These are phyloP conservation scores for Fusarium lateritium DNA, from an alignment of 2,329 filamentous ascomycete species.

Conservation along the genomic window DNA sequence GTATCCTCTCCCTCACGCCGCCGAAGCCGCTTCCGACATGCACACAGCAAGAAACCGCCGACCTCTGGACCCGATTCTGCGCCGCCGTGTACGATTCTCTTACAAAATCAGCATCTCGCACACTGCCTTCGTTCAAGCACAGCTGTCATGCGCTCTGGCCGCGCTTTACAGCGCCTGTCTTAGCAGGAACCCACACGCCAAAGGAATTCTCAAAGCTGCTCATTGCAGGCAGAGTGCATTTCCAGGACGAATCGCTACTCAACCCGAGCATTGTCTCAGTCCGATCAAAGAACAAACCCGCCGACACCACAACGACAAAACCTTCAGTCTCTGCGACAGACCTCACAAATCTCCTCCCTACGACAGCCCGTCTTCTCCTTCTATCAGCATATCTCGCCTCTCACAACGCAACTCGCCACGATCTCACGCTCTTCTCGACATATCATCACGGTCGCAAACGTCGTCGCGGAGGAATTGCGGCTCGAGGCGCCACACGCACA, in stretches of 20 bases:
- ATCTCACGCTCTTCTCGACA: slow-evolving; percentile 82
- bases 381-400: slow-evolving; percentile 85
- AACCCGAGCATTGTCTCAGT: slow-evolving; percentile 72
- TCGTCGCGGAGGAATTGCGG: slow-evolving; percentile 63
- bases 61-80: slow-evolving; percentile 86
- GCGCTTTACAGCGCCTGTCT: slow-evolving; percentile 83
- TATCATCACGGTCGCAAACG: slow-evolving; percentile 69
- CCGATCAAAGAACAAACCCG: slow-evolving; percentile 27
- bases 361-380: slow-evolving; percentile 80
- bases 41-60: slow-evolving; percentile 68
- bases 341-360: slow-evolving; percentile 74
- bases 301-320: slow-evolving; percentile 16
- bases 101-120: slow-evolving; percentile 83
- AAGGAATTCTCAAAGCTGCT: slow-evolving; percentile 90
- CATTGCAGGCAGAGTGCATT: slow-evolving; percentile 76
- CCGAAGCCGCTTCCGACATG: slow-evolving; percentile 65
- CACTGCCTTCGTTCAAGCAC: slow-evolving; percentile 79
- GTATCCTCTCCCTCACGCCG: slow-evolving; percentile 76
- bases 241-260: slow-evolving; percentile 80
- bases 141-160: slow-evolving; percentile 86
- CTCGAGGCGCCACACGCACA: slow-evolving; percentile 53
- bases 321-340: slow-evolving; percentile 54
- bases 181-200: slow-evolving; percentile 79
- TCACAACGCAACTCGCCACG: slow-evolving; percentile 82
- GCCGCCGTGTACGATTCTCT: slow-evolving; percentile 90